A percentile compares a stretch with the other conserved stretches of the same genome.
phyloP scores from a whole-genome alignment of 2,329 filamentous ascomycete species.

The Hypoxylon sp. region DNA sequence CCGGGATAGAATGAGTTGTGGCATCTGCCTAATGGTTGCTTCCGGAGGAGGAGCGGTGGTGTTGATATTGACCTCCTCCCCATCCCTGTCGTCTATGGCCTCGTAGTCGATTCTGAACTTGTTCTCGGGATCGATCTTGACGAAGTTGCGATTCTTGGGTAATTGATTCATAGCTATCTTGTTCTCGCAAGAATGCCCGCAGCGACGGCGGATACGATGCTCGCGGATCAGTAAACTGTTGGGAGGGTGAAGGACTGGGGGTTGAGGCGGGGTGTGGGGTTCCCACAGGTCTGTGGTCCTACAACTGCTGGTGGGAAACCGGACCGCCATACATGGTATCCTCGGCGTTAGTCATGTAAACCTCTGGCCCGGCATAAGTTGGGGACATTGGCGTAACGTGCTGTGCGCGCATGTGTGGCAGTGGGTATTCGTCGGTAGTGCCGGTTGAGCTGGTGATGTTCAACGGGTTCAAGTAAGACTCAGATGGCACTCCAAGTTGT shows the following conservation, averaged over 20 bases:
- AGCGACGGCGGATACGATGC: not conserved
- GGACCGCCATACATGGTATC: slow-evolving; percentile 41
- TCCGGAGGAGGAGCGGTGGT: not conserved
- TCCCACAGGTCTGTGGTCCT: slow-evolving; percentile 40
- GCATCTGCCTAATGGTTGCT: slow-evolving; percentile 9
- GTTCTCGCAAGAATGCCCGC: not conserved
- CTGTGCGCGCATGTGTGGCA: slow-evolving; percentile 44
- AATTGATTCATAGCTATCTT: not conserved
- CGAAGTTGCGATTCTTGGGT: not conserved
- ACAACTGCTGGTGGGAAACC: slow-evolving; percentile 48
- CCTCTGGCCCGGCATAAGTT: slow-evolving; percentile 43
- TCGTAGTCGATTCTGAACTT: slow-evolving; percentile 5
- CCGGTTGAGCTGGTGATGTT: slow-evolving; percentile 21
- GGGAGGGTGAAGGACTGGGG: not conserved
- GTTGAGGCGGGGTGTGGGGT: not conserved
- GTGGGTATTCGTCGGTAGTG: slow-evolving; percentile 38
- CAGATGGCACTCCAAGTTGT: slow-evolving; percentile 35
- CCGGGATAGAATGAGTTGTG: not conserved
- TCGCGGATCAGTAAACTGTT: not conserved
- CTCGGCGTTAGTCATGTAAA: slow-evolving; percentile 43
- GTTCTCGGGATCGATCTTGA: not conserved
- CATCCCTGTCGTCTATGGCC: not conserved
- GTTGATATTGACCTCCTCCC: no score
- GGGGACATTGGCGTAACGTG: slow-evolving; percentile 42
- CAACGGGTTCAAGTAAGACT: slow-evolving; percentile 43